Base-by-base conservation (phyloP, 2,329 filamentous ascomycete genomes). In the Alternaria sp. region DNA sequence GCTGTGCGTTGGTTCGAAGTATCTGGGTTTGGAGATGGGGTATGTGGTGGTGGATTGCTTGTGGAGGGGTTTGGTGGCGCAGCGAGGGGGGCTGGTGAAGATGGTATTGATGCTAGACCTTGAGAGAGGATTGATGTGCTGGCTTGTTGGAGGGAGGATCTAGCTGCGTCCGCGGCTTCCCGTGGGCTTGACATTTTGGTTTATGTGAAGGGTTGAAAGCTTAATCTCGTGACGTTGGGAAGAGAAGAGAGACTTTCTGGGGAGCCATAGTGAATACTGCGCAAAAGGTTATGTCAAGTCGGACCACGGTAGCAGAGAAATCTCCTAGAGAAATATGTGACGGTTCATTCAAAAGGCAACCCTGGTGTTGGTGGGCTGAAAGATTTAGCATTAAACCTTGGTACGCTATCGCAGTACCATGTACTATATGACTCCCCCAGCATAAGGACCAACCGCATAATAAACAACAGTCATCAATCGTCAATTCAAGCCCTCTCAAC, bases 361-460 rank as follows among this genome's bases (percentile, higher is more conserved):
- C 36, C 21, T 45, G 45, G 36, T 55, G 21, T 26, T 28, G 32
- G 21, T 36, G 30, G 49, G 32, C 26, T 45, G 50, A 12, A 50
- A 43, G 28, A 32, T 15, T 30, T 32, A 19, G 25, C n/a, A 55
- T 52, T 40, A 30, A 54, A 44, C 43, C 28, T 55, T 43, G 57
- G 50, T 59, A 59, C 57, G 25, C 19, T 55, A 43, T 53, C 5
- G 6, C 44, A 32, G 43, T 46, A 59, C 53, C 53, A 28, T 28
- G 6, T 23, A 5, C 4, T 23, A 23, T 23, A 23, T 23, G 36
- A 56, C 23, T 23, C 40, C 11, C 12, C 12, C 8, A 52, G 9
- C 19, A 40, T 12, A 8, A 13, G 19, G 23, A 11, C 23, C 11
- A 55, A n/a, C 26, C 21, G 23, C 19, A 46, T 7, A 6, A 52